These are phyloP conservation scores for Claviceps pusilla DNA, from an alignment of 2,329 filamentous ascomycete genomes.

Conservation along the genomic window DNA sequence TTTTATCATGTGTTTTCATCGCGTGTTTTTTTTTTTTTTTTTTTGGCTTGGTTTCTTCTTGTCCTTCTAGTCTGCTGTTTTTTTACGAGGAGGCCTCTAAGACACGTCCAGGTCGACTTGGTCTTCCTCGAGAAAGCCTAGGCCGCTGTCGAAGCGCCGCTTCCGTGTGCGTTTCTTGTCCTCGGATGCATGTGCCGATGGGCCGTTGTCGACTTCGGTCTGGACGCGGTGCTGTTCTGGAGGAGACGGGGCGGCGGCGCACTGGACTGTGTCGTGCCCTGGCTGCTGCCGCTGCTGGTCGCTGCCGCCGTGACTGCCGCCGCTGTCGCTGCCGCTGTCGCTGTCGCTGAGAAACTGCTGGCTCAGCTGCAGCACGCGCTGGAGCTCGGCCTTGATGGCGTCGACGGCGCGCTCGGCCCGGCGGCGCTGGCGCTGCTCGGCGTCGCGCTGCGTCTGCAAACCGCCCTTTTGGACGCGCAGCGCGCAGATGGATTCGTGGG, in stretches of 20 bases:
- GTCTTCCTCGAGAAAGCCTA: slow-evolving; percentile 41
- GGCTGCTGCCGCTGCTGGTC: neutral
- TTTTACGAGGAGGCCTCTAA: slow-evolving; percentile 5
- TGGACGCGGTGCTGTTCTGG: too few species aligned
- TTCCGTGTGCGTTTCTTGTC: slow-evolving; percentile 10
- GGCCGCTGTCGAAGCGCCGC: slow-evolving; percentile 37
- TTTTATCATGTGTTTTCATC: too few species aligned
- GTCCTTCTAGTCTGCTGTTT: slow-evolving; percentile 15
- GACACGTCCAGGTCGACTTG: too few species aligned
- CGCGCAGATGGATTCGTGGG: slow-evolving; percentile 29
- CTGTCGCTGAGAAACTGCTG: slow-evolving; percentile 26
- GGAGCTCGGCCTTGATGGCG: slow-evolving; percentile 36
- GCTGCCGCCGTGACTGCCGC: too few species aligned
- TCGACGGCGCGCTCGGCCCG: slow-evolving; percentile 31
- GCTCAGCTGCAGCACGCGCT: slow-evolving; percentile 31
- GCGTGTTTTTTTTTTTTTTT: too few species aligned
- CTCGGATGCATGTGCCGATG: too few species aligned
- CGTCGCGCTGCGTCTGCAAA: slow-evolving; percentile 20
- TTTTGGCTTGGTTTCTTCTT: neutral
- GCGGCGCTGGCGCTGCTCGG: slow-evolving; percentile 22
- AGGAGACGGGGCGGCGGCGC: too few species aligned
- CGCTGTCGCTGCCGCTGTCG: slow-evolving; percentile 15
- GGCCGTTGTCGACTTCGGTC: too few species aligned
- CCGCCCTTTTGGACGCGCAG: slow-evolving; percentile 32
- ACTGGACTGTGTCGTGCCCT: too few species aligned